Evolutionary conservation across 306 rosid species (phyloP).

Genomic region (Myrica gale): DNA sequence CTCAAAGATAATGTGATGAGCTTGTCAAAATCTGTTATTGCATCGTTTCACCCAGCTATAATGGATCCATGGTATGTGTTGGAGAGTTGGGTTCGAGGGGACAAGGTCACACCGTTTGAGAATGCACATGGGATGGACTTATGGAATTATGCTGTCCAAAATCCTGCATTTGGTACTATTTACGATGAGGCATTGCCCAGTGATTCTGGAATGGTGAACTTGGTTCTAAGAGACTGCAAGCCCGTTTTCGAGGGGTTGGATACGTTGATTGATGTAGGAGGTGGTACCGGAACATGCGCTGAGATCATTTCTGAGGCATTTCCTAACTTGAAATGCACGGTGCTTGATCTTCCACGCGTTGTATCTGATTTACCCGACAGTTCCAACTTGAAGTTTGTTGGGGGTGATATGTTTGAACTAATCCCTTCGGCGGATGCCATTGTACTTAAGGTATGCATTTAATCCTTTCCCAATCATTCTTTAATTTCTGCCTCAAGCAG

Average conservation of each 20-base stretch:
- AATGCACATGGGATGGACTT: constrained; percentile 31
- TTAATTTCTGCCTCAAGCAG: not conserved
- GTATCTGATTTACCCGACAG: constrained; percentile 29
- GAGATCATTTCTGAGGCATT: constrained; percentile 36
- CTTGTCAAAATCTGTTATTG: constrained; percentile 5
- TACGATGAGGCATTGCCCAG: constrained; percentile 41
- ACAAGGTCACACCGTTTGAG: constrained; percentile 28
- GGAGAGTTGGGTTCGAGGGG: constrained; percentile 32
- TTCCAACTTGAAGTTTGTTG: constrained; percentile 43
- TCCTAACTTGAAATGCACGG: constrained; percentile 48
- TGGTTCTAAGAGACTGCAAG: constrained; percentile 32
- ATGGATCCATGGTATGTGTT: constrained; percentile 34
- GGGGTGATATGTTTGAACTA: constrained; percentile 51
- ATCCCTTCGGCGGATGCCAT: constrained; percentile 55
- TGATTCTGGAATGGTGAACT: constrained; percentile 47
- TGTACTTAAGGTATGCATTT: constrained; percentile 39
- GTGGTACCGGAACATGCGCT: constrained; percentile 26
- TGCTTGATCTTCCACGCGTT: constrained; percentile 47
- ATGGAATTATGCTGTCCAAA: constrained; percentile 31
- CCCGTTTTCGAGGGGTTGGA: constrained; percentile 42
- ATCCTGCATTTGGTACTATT: not conserved
- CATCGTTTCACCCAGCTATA: constrained; percentile 18
- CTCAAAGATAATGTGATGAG: constrained; percentile 26
- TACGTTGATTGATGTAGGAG: constrained; percentile 40
- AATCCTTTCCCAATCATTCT: not conserved